A percentile compares a stretch with the other conserved stretches of the same genome.
Evolutionary conservation across 176 grass and related monocot genomes (phyloP).

Genomic region (Thalia dealbata): DNA sequence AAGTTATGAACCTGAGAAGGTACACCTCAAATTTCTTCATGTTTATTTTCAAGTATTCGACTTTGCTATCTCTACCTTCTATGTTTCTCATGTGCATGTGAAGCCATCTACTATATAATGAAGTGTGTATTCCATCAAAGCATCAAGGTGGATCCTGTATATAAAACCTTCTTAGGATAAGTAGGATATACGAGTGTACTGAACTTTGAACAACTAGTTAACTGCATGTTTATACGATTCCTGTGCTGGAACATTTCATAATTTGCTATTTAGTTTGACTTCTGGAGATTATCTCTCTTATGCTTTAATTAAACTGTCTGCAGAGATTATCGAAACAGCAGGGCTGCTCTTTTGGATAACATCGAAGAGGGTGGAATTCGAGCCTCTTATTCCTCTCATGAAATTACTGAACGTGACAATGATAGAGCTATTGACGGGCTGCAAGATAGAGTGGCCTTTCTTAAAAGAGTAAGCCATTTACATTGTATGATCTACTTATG

Average conservation of each 20-base stretch:
- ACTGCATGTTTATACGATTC: neutral
- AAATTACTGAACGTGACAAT: constrained; percentile 75
- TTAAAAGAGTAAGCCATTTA: constrained; percentile 54
- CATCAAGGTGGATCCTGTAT: neutral
- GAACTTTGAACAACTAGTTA: too few species aligned
- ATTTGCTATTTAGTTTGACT: neutral
- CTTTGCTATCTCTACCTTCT: neutral
- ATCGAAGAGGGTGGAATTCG: constrained; percentile 61
- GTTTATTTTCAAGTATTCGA: neutral
- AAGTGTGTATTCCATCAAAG: neutral
- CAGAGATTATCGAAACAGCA: constrained; percentile 41
- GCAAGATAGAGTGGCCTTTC: constrained; percentile 65
- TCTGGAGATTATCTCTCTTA: neutral
- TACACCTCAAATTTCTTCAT: neutral
- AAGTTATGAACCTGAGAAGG: constrained; percentile 4
- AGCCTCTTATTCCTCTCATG: constrained; percentile 60
- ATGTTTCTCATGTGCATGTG: neutral
- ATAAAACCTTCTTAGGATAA: neutral
- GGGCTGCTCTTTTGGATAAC: constrained; percentile 60
- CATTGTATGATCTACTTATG: neutral
- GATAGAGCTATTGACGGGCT: constrained; percentile 54
- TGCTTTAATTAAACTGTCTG: neutral
- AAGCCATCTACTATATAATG: neutral
- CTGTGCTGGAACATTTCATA: neutral
- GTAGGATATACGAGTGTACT: neutral